A percentile compares a stretch with the other conserved stretches of the same genome.
phyloP scores from a whole-genome alignment of 257 asterid species.

The Mitragyna speciosa region DNA sequence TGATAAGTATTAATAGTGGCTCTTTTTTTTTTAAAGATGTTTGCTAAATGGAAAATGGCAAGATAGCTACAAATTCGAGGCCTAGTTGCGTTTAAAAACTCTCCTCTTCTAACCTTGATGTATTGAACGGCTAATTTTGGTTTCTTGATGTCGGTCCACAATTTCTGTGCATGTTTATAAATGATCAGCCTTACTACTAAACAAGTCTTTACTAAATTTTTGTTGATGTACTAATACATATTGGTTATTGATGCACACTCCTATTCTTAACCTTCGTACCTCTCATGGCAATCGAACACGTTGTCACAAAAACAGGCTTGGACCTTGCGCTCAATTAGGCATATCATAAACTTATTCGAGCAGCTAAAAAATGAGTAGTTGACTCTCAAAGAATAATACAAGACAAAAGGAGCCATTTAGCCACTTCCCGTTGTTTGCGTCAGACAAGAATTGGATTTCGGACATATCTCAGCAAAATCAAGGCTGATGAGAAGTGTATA shows the following conservation, averaged over 20 bases:
- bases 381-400: too few relatives aligned
- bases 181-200: too few relatives aligned
- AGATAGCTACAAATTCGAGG: background rate
- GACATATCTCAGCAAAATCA: too few relatives aligned
- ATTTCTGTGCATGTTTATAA: background rate
- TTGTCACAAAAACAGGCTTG: background rate
- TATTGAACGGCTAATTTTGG: background rate
- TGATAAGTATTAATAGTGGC: background rate
- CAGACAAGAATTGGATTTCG: too few relatives aligned
- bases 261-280: background rate
- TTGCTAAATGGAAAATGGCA: background rate
- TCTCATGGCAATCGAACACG: background rate
- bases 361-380: too few relatives aligned
- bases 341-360: too few relatives aligned
- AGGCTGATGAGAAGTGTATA: too few relatives aligned
- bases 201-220: too few relatives aligned
- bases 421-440: too few relatives aligned
- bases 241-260: background rate
- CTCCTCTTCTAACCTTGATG: conserved; percentile 4
- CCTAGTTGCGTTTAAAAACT: background rate
- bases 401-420: too few relatives aligned
- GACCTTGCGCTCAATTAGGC: background rate
- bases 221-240: too few relatives aligned
- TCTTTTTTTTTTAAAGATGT: background rate
- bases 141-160: background rate